Percentiles rank a stretch among this genome's conserved stretches.
phyloP scores from a whole-genome alignment of 352 stramenopile species.

The Phytophthora melonis region DNA sequence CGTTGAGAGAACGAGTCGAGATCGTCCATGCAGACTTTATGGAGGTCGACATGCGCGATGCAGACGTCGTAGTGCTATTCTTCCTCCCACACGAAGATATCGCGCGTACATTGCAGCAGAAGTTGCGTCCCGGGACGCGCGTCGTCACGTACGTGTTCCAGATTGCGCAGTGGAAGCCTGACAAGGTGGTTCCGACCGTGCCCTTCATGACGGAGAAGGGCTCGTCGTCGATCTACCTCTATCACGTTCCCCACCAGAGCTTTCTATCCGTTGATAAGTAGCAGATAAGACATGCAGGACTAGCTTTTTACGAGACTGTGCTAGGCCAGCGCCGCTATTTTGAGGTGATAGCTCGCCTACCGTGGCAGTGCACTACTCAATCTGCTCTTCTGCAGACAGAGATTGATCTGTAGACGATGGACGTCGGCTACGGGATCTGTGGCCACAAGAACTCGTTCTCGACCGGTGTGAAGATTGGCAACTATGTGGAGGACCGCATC shows the following conservation, averaged over 20 bases:
- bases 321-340: not conserved
- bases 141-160: constrained; percentile 79
- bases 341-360: not conserved
- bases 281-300: constrained; percentile 14
- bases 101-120: constrained; percentile 39
- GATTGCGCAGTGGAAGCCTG: constrained; percentile 62
- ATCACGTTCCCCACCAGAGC: constrained; percentile 40
- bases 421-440: constrained; percentile 74
- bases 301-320: constrained; percentile 23
- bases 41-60: constrained; percentile 49
- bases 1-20: constrained; percentile 30
- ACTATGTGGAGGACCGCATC: constrained; percentile 87
- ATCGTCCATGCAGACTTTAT: constrained; percentile 71
- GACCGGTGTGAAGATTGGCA: constrained; percentile 78
- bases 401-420: constrained; percentile 30
- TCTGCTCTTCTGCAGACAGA: not conserved
- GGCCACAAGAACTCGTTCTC: constrained; percentile 88
- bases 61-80: constrained; percentile 69
- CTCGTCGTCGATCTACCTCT: constrained; percentile 56
- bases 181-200: constrained; percentile 51
- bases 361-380: not conserved
- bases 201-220: constrained; percentile 72
- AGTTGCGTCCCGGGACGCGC: constrained; percentile 51
- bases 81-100: constrained; percentile 71
- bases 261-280: constrained; percentile 9